Conservation (phyloP, 2,329 filamentous ascomycete genomes). For the Diaporthe sp. region DNA sequence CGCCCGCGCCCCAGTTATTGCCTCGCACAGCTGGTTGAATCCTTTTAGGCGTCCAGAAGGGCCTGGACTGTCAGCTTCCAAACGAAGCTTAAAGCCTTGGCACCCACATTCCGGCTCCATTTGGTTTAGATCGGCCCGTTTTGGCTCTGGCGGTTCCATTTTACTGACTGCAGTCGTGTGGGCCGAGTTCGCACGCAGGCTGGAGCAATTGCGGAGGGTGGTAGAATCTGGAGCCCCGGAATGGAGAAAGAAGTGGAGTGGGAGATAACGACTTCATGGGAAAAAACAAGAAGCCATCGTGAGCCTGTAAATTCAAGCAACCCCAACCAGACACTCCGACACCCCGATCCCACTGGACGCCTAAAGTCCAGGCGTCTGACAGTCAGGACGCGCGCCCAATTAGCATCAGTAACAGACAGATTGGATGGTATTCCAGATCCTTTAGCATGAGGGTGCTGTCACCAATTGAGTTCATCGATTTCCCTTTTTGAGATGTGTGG, state of each 20-base stretch:
- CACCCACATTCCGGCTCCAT: background rate
- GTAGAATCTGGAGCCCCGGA: constrained; percentile 32
- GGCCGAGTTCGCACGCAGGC: constrained; percentile 10
- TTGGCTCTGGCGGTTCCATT: constrained; percentile 17
- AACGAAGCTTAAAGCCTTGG: constrained; percentile 2
- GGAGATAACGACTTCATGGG: constrained; percentile 1
- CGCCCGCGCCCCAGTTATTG: background rate
- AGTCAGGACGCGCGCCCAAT: background rate
- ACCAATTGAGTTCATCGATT: background rate
- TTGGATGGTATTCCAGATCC: background rate
- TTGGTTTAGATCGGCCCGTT: constrained; percentile 19
- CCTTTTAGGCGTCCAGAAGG: constrained; percentile 18
- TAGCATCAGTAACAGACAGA: background rate
- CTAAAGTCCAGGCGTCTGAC: background rate
- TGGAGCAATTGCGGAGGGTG: constrained; percentile 24
- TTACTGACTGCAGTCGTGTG: constrained; percentile 15
- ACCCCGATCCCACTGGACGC: background rate
- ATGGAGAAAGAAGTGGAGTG: constrained; percentile 31
- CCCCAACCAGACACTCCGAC: background rate
- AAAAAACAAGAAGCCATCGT: constrained; percentile 14
- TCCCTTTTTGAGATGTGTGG: constrained; percentile 5
- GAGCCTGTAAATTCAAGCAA: background rate
- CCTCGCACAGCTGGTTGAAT: constrained; percentile 11
- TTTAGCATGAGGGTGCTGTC: background rate
- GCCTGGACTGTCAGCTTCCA: constrained; percentile 10